These are phyloP conservation scores for Aspergillus viridinutans DNA, from an alignment of 2,329 filamentous ascomycete species.

Conservation along the genomic window DNA sequence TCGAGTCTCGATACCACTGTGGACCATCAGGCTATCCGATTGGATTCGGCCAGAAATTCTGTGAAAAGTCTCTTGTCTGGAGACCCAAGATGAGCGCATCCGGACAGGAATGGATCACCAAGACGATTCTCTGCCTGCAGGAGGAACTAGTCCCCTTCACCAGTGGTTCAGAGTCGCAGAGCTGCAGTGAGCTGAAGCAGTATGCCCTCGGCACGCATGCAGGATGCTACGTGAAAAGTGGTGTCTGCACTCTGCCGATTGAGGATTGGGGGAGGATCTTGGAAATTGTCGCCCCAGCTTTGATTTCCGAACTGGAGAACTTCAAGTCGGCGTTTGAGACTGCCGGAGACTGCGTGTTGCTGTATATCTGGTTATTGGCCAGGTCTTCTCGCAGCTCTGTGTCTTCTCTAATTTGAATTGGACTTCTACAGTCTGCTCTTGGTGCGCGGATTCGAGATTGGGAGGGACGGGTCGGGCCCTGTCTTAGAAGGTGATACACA, in stretches of 20 bases:
- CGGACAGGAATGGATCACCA: slow-evolving; percentile 23
- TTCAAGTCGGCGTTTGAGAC: neutral
- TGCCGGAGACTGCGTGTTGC: neutral
- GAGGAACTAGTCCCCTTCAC: slow-evolving; percentile 19
- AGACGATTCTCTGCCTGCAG: slow-evolving; percentile 27
- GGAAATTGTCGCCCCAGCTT: slow-evolving; percentile 7
- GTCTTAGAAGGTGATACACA: neutral
- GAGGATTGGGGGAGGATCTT: slow-evolving; percentile 19
- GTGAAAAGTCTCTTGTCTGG: slow-evolving; percentile 17
- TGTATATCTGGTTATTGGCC: neutral
- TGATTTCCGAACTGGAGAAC: neutral
- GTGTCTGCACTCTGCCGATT: slow-evolving; percentile 16
- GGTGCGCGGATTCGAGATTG: neutral
- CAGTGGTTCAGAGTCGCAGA: slow-evolving; percentile 7
- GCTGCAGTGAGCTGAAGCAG: slow-evolving; percentile 13
- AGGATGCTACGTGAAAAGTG: slow-evolving; percentile 19
- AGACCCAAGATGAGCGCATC: slow-evolving; percentile 9
- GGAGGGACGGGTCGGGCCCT: neutral
- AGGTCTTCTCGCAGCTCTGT: neutral
- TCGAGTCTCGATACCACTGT: slow-evolving; percentile 19
- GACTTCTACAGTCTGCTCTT: neutral
- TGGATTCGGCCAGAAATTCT: slow-evolving; percentile 26
- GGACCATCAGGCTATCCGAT: slow-evolving; percentile 27
- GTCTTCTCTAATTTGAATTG: neutral
- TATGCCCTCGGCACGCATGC: slow-evolving; percentile 21